Conservation (phyloP, 2,329 filamentous ascomycete species). For the Aureobasidium sp. region DNA sequence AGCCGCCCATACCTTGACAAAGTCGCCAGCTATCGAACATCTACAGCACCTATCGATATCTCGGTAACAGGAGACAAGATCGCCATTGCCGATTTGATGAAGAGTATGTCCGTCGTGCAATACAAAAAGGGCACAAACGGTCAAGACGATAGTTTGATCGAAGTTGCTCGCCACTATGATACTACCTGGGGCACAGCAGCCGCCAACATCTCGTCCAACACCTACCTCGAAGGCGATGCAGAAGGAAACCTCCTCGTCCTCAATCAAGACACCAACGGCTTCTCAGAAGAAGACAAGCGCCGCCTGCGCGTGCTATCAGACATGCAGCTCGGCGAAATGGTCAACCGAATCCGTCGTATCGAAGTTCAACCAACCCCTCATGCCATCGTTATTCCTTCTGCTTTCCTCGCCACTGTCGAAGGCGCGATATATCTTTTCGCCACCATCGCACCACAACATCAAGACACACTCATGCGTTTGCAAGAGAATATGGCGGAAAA, state of each 20-base stretch:
- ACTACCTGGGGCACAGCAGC: conserved; percentile 76
- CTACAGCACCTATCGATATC: conserved; percentile 76
- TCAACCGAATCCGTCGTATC: conserved; percentile 76
- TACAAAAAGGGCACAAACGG: conserved; percentile 49
- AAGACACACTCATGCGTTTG: conserved; percentile 74
- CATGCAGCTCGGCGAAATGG: conserved; percentile 81
- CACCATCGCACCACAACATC: conserved; percentile 60
- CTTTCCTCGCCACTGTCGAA: conserved; percentile 86
- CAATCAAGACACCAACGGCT: conserved; percentile 61
- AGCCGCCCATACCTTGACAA: conserved; percentile 53
- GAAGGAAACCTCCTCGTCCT: conserved; percentile 82
- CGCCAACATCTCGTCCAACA: conserved; percentile 59
- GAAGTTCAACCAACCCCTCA: conserved; percentile 55
- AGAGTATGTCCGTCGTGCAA: conserved; percentile 72
- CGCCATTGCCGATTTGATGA: conserved; percentile 86
- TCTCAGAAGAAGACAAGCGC: conserved; percentile 63
- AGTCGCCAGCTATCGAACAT: conserved; percentile 66
- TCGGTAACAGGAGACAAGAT: conserved; percentile 66
- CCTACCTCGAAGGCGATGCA: conserved; percentile 75
- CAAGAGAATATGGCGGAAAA: conserved; percentile 61
- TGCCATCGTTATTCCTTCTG: conserved; percentile 65
- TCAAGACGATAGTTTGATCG: conserved; percentile 54
- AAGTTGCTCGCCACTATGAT: conserved; percentile 72
- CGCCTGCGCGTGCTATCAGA: conserved; percentile 68
- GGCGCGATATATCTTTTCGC: conserved; percentile 87